Base-by-base conservation (phyloP, 768 basidiomycete genomes). In the Collybia nuda region DNA sequence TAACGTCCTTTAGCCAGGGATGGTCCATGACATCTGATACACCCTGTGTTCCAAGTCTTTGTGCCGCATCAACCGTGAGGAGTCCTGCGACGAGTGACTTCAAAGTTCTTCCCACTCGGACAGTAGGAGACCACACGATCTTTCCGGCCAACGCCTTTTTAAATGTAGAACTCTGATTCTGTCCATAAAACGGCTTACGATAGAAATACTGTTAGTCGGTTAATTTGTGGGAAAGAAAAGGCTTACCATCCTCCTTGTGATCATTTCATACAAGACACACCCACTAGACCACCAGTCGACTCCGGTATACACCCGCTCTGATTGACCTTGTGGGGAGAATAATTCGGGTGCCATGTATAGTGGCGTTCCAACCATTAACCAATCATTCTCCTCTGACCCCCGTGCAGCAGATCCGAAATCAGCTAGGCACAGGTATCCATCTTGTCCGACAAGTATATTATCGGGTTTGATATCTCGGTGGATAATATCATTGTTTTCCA, bases 211-310 rank as follows among this genome's bases (percentile, higher is more conserved):
- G 11, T 23, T 6, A 5, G 39, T 7, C 3, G 18, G 5, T 22
- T 51, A 58, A 6, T 11, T 32, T 32, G 32, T 11, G 32, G 32
- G 41, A 51, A 56, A 64, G 67, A 50, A 64, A 53, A 17, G 1
- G 53, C 63, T 44, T 48, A 69, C 71, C 54, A 67, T 37, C 47
- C 61, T 63, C 29, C 68, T 62, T 3, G 76, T 73, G 3, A 72
- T 56, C 77, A 85, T 79, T 56, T 85, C 81, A 50, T 70, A 85
- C 21, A 84, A 56, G 19, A 74, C 67, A 9, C 77, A 59, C 0
- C 80, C 83, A 21, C 67, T 67, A 18, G 81, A 66, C 74, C 78
- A 84, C 81, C 81, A 83, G 60, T 85, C 83, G 8, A 79, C 56
- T 1, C 67, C 62, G 26, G 59, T 26, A 2, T 68, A 64, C n/a